Evolutionary conservation across 371 early-diverging fungal genomes (phyloP), one percentile per base, ranked within the genome.

Genomic region (Sporodiniella umbellata): DNA sequence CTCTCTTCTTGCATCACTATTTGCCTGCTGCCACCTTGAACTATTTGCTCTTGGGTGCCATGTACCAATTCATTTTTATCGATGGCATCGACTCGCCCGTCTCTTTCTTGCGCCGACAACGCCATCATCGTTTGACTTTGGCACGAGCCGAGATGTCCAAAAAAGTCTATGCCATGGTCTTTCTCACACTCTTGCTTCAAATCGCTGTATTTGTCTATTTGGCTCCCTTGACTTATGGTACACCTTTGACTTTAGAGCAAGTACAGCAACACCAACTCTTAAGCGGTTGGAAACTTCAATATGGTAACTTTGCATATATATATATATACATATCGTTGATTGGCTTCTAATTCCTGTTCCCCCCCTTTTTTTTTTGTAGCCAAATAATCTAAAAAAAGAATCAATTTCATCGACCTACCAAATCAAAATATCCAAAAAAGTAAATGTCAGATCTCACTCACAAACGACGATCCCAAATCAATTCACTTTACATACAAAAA

Each of bases 1-100:
- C 91, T 24, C 75, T 98, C 14, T 99, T 98, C 72, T 70, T 98
- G 46, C 99, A 98, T 74, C 99, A 99, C 71, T 99, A 99, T 64
- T 73, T 98, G 25, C 98, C 98, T 1, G 89, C 94, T 8, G 80
- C 89, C 1, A 79, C 90, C 28, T 79, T 90, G 62, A 80, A 83
- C 38, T 93, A 95, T 64, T 79, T 94, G 59, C 57, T 89, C 6
- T 38, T 86, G 21, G 90, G 81, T 8, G 78, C 76, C 4, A 70
- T 84, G 17, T 88, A 80, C 60, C 84, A 87, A 33, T 88, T 83
- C 50, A 71, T 83, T 47, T 83, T 80, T 60, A 54, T 83, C 14
- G 72, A 78, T 24, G 83, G 80, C 15, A 62, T 83, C 8, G 82
- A 84, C 63, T 75, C 74, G 0, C 83, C 83, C 15, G 58, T 79